Conservation (phyloP, 2,329 filamentous ascomycete genomes). For the Aulographum hederae region DNA sequence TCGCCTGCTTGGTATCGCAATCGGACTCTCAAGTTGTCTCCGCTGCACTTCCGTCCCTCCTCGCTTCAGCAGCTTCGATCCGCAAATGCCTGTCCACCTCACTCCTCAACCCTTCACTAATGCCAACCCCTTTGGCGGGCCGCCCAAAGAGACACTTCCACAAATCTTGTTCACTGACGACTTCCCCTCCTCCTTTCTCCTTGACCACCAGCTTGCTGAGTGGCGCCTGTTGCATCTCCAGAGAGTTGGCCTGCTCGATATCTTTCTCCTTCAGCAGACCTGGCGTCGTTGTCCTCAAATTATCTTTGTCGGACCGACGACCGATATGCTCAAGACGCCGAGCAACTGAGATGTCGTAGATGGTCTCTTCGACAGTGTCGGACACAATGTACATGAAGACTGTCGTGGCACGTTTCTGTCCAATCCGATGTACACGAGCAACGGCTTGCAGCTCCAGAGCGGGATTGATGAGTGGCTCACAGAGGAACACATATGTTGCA, state of each 20-base stretch:
- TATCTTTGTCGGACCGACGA: slow-evolving; percentile 16
- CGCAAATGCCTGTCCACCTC: slow-evolving; percentile 33
- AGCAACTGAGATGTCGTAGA: slow-evolving; percentile 70
- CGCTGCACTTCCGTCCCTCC: slow-evolving; percentile 9
- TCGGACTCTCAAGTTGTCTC: too few species aligned
- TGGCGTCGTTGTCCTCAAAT: slow-evolving; percentile 9
- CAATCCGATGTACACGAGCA: slow-evolving; percentile 85
- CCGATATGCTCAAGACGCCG: slow-evolving; percentile 64
- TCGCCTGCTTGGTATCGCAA: too few species aligned
- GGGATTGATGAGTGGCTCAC: slow-evolving; percentile 84
- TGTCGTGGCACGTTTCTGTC: slow-evolving; percentile 71
- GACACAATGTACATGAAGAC: slow-evolving; percentile 86
- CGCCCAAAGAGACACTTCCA: slow-evolving; percentile 79
- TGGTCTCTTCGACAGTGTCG: slow-evolving; percentile 79
- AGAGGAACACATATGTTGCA: slow-evolving; percentile 85
- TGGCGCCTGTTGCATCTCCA: slow-evolving; percentile 59
- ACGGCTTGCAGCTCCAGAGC: slow-evolving; percentile 90
- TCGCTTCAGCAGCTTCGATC: slow-evolving; percentile 34
- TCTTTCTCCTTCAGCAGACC: slow-evolving; percentile 35
- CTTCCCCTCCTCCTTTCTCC: slow-evolving; percentile 53
- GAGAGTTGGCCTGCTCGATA: slow-evolving; percentile 68
- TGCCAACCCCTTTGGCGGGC: slow-evolving; percentile 14
- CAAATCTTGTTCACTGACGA: slow-evolving; percentile 59
- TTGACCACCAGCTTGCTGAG: slow-evolving; percentile 54
- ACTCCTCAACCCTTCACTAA: slow-evolving; percentile 15